Percentiles rank a stretch among this genome's conserved stretches.
Evolutionary conservation across 495 filamentous ascomycete species (phyloP).

Genomic region (Penicillium fimorum): DNA sequence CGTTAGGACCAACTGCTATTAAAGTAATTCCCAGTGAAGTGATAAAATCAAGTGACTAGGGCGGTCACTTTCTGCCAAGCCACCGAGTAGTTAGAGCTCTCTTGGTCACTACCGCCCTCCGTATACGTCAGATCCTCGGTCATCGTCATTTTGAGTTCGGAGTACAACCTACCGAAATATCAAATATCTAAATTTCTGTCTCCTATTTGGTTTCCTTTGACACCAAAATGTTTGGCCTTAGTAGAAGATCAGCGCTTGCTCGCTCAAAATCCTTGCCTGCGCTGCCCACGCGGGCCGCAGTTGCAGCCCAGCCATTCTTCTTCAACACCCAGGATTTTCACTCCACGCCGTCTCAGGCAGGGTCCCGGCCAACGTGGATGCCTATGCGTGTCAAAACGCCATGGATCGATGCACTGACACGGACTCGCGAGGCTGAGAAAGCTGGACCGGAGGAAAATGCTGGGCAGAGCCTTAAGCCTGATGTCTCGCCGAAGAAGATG

Average conservation of each 20-base stretch:
- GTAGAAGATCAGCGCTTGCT: slow-evolving; percentile 20
- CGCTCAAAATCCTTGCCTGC: slow-evolving; percentile 15
- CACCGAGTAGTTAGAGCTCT: background rate
- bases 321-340: slow-evolving; percentile 29
- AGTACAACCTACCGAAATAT: slow-evolving; percentile 13
- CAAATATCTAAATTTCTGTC: background rate
- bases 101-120: background rate
- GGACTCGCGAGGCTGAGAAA: slow-evolving; percentile 46
- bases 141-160: slow-evolving; percentile 16
- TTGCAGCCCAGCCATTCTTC: slow-evolving; percentile 13
- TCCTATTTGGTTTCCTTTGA: background rate
- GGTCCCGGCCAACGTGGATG: slow-evolving; percentile 41
- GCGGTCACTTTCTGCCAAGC: slow-evolving; percentile 1
- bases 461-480: slow-evolving; percentile 39
- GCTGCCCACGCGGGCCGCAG: slow-evolving; percentile 15
- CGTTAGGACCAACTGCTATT: background rate
- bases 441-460: slow-evolving; percentile 24
- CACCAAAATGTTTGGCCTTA: slow-evolving; percentile 23
- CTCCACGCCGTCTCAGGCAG: slow-evolving; percentile 27
- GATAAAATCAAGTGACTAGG: background rate
- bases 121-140: slow-evolving; percentile 3
- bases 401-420: slow-evolving; percentile 66
- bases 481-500: slow-evolving; percentile 63
- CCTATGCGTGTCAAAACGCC: slow-evolving; percentile 62
- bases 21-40: background rate